Evolutionary conservation across 768 basidiomycete species (phyloP).

Genomic region (Macrolepiota albuminosa): DNA sequence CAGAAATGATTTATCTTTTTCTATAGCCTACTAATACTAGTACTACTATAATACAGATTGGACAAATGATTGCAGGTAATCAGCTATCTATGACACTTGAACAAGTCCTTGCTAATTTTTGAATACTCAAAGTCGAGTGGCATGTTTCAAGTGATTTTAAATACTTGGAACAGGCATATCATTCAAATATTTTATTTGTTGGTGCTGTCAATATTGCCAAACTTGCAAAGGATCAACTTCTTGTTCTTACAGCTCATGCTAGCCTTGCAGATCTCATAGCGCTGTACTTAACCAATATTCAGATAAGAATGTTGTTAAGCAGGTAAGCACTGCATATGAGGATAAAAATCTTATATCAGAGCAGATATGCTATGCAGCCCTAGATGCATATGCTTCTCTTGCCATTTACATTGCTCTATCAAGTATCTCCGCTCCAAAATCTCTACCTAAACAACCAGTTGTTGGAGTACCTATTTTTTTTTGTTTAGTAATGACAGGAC

Average conservation of each 20-base stretch:
- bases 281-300: conserved; percentile 19
- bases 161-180: neutral
- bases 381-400: conserved; percentile 16
- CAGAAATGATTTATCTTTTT: too few relatives aligned
- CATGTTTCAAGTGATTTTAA: conserved; percentile 3
- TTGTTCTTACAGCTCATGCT: conserved; percentile 13
- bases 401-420: conserved; percentile 11
- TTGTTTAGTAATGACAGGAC: neutral
- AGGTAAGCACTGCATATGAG: conserved; percentile 18
- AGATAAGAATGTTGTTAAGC: conserved; percentile 15
- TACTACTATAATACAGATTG: neutral
- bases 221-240: conserved; percentile 21
- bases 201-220: conserved; percentile 24
- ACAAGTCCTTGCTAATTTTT: conserved; percentile 10
- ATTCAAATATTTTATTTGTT: conserved; percentile 14
- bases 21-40: too few relatives aligned
- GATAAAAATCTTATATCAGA: neutral
- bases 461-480: neutral
- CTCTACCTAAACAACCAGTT: neutral
- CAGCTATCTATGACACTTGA: conserved; percentile 4
- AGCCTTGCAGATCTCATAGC: conserved; percentile 28
- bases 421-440: conserved; percentile 1
- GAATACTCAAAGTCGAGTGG: conserved; percentile 11
- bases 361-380: conserved; percentile 19
- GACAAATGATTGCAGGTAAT: neutral